Percentiles rank a stretch among this genome's conserved stretches.
These are phyloP conservation scores for Colletotrichum sansevieriae DNA, from an alignment of 2,329 filamentous ascomycete species.

Conservation along the genomic window DNA sequence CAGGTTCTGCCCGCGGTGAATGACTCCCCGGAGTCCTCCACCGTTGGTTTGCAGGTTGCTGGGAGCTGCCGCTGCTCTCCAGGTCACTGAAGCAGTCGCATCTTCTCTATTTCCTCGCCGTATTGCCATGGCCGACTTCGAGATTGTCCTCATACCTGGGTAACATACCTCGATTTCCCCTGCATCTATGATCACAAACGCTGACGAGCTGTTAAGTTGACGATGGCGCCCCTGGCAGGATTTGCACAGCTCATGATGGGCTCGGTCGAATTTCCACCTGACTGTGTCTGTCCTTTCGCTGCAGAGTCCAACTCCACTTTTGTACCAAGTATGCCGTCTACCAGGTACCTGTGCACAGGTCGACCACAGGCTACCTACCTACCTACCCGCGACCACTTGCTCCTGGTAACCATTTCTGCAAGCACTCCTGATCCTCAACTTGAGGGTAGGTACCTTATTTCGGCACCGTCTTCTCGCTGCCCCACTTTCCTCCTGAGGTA, in stretches of 20 bases:
- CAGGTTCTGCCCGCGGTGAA: conserved; percentile 7
- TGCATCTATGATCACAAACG: too few species aligned
- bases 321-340: neutral
- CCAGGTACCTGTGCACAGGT: too few species aligned
- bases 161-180: too few species aligned
- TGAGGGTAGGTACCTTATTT: neutral
- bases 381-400: neutral
- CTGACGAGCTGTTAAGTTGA: too few species aligned
- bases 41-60: neutral
- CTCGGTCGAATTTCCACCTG: too few species aligned
- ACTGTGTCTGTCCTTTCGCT: neutral
- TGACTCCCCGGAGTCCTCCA: conserved; percentile 22
- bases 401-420: too few species aligned
- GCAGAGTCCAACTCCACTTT: conserved; percentile 11
- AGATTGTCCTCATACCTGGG: too few species aligned
- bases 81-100: too few species aligned
- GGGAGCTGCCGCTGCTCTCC: too few species aligned
- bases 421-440: neutral
- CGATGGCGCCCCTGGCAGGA: too few species aligned
- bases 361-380: neutral
- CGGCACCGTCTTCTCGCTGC: conserved; percentile 4
- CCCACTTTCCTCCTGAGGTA: neutral
- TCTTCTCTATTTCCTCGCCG: neutral
- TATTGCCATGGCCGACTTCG: too few species aligned
- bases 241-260: too few species aligned